These are phyloP conservation scores for Naganishia liquefaciens DNA, from an alignment of 1,284 basidiomycete species.

Conservation along the genomic window DNA sequence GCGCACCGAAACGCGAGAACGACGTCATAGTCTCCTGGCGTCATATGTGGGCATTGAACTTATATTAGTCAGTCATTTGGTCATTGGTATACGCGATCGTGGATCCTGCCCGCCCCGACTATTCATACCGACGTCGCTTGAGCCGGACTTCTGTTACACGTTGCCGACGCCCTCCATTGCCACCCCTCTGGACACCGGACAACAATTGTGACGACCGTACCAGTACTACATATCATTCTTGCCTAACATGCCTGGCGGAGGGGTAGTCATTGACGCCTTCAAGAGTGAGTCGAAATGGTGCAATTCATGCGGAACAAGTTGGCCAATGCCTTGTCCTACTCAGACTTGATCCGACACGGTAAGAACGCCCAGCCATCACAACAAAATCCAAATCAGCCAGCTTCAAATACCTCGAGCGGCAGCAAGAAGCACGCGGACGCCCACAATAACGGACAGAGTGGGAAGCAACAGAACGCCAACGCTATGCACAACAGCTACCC, in stretches of 20 bases:
- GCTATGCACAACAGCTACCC: constrained; percentile 33
- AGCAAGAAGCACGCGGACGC: constrained; percentile 13
- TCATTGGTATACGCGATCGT: background rate
- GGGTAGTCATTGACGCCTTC: constrained; percentile 35
- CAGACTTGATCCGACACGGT: constrained; percentile 68
- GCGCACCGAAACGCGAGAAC: background rate
- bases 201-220: no score
- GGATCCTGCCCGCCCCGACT: background rate
- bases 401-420: constrained; percentile 2
- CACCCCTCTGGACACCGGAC: background rate
- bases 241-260: constrained; percentile 31
- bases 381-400: constrained; percentile 15
- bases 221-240: constrained; percentile 3
- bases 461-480: constrained; percentile 43
- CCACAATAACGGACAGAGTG: background rate
- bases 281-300: constrained; percentile 31
- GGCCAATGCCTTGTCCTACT: constrained; percentile 11
- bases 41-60: background rate
- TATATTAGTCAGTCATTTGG: background rate
- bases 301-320: constrained; percentile 1
- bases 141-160: background rate
- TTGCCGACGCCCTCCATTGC: background rate
- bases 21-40: background rate
- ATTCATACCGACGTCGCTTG: background rate
- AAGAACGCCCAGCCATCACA: constrained; percentile 67